These are phyloP conservation scores for Xylariaceae sp. DNA, from an alignment of 2,329 filamentous ascomycete genomes.

Conservation along the genomic window DNA sequence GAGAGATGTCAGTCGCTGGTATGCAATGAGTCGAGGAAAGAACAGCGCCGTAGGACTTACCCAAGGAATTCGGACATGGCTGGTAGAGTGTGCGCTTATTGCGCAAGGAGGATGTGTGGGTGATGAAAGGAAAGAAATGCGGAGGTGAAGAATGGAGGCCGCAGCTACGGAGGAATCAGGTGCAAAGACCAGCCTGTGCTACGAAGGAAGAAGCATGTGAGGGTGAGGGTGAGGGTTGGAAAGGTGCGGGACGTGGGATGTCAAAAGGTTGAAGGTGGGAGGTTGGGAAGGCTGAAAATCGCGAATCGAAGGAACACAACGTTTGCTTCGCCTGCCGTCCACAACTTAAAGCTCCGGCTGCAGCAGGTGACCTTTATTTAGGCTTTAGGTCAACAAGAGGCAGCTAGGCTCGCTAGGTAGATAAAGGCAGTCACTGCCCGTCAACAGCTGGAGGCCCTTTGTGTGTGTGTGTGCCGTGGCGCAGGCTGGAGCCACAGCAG, in stretches of 20 bases:
- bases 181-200: too few species aligned
- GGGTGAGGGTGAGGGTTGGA: constrained; percentile 1
- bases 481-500: too few species aligned
- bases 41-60: constrained; percentile 36
- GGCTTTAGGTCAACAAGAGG: too few species aligned
- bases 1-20: constrained; percentile 16
- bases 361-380: too few species aligned
- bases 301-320: constrained; percentile 5
- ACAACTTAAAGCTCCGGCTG: background rate
- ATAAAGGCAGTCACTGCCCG: too few species aligned
- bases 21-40: background rate
- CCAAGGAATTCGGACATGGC: constrained; percentile 61
- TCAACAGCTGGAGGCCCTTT: too few species aligned
- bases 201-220: constrained; percentile 7
- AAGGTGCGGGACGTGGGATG: constrained; percentile 12
- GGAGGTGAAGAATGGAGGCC: constrained; percentile 12
- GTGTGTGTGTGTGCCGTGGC: too few species aligned
- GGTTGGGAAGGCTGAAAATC: constrained; percentile 24
- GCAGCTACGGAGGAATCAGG: background rate
- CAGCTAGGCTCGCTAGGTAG: too few species aligned
- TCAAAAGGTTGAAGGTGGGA: constrained; percentile 15
- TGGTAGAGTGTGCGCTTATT: constrained; percentile 22
- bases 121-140: constrained; percentile 4
- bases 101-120: constrained; percentile 17
- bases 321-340: background rate